Conservation (phyloP, 2,329 filamentous ascomycete genomes). For the Cytospora schulzeri region DNA sequence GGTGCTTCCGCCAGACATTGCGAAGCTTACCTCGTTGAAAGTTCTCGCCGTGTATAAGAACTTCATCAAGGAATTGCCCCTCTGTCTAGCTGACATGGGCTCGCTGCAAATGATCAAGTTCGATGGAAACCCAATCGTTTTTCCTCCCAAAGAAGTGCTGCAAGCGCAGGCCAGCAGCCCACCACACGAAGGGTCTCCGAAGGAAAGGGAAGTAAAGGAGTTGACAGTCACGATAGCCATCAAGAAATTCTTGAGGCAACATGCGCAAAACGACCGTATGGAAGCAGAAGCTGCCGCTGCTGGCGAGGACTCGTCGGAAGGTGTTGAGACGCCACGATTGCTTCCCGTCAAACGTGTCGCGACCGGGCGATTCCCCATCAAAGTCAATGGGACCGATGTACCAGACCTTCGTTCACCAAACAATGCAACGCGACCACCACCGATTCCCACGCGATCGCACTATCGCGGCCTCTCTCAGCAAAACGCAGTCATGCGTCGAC, state of each 20-base stretch:
- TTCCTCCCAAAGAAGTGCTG: slow-evolving; percentile 72
- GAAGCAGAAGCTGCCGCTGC: slow-evolving; percentile 51
- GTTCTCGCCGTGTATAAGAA: slow-evolving; percentile 88
- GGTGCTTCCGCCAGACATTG: slow-evolving; percentile 75
- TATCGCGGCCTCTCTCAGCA: slow-evolving; percentile 75
- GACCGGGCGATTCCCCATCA: slow-evolving; percentile 68
- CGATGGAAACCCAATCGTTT: slow-evolving; percentile 82
- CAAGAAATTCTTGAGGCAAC: slow-evolving; percentile 61
- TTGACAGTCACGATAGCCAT: slow-evolving; percentile 62
- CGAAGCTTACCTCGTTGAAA: slow-evolving; percentile 80
- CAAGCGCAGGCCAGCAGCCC: slow-evolving; percentile 59
- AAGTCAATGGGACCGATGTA: slow-evolving; percentile 71
- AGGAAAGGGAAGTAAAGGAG: slow-evolving; percentile 67
- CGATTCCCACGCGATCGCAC: slow-evolving; percentile 79
- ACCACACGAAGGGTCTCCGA: slow-evolving; percentile 55
- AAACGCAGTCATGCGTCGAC: slow-evolving; percentile 63
- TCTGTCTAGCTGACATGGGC: slow-evolving; percentile 85
- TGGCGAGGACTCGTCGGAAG: slow-evolving; percentile 69
- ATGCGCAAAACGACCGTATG: slow-evolving; percentile 52
- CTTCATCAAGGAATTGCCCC: slow-evolving; percentile 79
- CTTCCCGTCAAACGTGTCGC: slow-evolving; percentile 60
- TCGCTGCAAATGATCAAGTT: slow-evolving; percentile 88
- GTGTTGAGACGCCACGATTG: slow-evolving; percentile 76
- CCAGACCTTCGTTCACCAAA: slow-evolving; percentile 69
- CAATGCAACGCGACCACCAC: slow-evolving; percentile 63